phyloP scores from a whole-genome alignment of 2,329 filamentous ascomycete species.

The Fusarium neocosmosporiellum region DNA sequence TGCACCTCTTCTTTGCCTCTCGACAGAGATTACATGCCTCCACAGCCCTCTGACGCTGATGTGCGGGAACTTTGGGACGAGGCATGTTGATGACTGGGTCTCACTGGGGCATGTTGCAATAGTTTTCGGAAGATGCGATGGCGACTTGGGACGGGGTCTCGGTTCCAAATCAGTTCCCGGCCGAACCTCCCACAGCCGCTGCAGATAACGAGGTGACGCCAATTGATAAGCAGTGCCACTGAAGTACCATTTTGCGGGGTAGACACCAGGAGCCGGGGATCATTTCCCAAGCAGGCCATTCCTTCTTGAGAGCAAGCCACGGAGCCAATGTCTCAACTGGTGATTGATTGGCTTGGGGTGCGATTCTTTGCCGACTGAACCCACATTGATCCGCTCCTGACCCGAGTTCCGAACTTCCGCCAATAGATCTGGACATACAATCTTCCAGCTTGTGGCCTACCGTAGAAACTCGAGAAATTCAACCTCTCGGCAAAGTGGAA shows the following conservation, averaged over 20 bases:
- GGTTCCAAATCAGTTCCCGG: background rate
- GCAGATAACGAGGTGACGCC: background rate
- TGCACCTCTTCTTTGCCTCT: conserved; percentile 63
- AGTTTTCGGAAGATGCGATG: background rate
- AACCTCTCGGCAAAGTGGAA: no score
- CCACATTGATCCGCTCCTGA: background rate
- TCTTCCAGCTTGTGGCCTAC: background rate
- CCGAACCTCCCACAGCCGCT: background rate
- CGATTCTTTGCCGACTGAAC: background rate
- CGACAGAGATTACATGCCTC: conserved; percentile 62
- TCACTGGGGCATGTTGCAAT: background rate
- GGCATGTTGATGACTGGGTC: conserved; percentile 53
- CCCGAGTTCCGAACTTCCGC: background rate
- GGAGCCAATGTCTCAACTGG: background rate
- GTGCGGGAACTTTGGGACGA: conserved; percentile 61
- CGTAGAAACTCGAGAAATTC: no score
- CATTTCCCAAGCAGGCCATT: background rate
- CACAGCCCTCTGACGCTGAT: conserved; percentile 59
- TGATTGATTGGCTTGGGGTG: background rate
- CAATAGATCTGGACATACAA: background rate
- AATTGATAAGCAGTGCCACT: conserved; percentile 4
- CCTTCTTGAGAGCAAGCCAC: background rate
- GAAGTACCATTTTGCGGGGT: conserved; percentile 5
- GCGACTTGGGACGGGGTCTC: background rate
- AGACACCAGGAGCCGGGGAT: background rate